Evolutionary conservation across 2,329 filamentous ascomycete species (phyloP).

Genomic region (Periconia digitata): DNA sequence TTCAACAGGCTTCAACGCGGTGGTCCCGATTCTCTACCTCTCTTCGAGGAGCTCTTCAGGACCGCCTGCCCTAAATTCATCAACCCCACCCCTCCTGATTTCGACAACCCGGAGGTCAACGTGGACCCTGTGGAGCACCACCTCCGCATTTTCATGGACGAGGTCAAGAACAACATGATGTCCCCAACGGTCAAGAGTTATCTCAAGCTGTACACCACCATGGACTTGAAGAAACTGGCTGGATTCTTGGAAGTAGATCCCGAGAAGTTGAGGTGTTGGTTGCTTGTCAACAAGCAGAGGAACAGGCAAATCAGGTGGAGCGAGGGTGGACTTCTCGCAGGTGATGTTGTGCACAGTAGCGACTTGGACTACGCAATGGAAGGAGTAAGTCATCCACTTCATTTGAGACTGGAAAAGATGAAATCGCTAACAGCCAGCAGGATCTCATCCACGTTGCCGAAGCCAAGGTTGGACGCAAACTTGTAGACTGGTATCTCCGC

Average conservation of each 20-base stretch:
- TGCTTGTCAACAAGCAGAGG: slow-evolving; percentile 97
- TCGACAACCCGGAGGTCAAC: slow-evolving; percentile 94
- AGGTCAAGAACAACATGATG: slow-evolving; percentile 99
- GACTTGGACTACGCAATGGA: slow-evolving; percentile 98
- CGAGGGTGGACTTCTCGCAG: slow-evolving; percentile 86
- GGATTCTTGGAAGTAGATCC: slow-evolving; percentile 96
- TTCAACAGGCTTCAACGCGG: slow-evolving; percentile 95
- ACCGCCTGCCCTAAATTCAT: slow-evolving; percentile 99
- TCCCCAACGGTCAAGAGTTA: slow-evolving; percentile 98
- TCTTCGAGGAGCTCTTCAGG: slow-evolving; percentile 98
- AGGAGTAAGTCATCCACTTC: slow-evolving; percentile 64
- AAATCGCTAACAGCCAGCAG: slow-evolving; percentile 48
- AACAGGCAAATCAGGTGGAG: slow-evolving; percentile 95
- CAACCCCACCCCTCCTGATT: slow-evolving; percentile 93
- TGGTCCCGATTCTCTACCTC: slow-evolving; percentile 88
- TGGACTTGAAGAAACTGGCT: slow-evolving; percentile 97
- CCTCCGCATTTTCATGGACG: slow-evolving; percentile 97
- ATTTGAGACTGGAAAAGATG: background rate
- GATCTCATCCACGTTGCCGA: slow-evolving; percentile 98
- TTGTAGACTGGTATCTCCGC: slow-evolving; percentile 98
- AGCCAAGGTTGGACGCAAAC: slow-evolving; percentile 93
- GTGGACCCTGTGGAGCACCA: slow-evolving; percentile 98
- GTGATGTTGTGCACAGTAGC: slow-evolving; percentile 88
- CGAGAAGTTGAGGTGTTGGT: slow-evolving; percentile 91
- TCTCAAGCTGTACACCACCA: slow-evolving; percentile 97